Evolutionary conservation across 441 rosid species (phyloP).

Genomic region (Adansonia rubrostipa): DNA sequence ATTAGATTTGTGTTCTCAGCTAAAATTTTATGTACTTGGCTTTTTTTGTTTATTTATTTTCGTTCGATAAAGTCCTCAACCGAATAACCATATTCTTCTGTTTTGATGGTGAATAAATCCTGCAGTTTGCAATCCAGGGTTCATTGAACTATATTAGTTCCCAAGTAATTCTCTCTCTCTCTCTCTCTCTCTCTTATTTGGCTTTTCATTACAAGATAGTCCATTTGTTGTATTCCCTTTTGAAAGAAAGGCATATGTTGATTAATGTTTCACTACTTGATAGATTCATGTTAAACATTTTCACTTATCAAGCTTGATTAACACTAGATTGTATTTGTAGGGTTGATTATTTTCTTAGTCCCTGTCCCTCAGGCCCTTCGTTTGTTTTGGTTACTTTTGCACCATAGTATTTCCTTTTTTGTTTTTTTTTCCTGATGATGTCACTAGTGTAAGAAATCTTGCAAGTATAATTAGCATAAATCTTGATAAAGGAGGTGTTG

Average conservation of each 20-base stretch:
- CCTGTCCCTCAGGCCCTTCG: neutral
- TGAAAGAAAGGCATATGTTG: neutral
- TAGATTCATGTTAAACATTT: neutral
- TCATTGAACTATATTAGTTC: slow-evolving; percentile 54
- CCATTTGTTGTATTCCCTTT: neutral
- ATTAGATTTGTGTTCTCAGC: slow-evolving; percentile 11
- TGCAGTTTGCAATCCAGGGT: slow-evolving; percentile 56
- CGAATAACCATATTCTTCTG: slow-evolving; percentile 26
- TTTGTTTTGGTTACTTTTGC: neutral
- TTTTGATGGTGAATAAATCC: slow-evolving; percentile 35
- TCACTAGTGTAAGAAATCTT: neutral
- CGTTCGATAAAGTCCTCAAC: slow-evolving; percentile 10
- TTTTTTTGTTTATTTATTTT: neutral
- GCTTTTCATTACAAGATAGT: neutral
- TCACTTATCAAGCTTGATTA: slow-evolving; percentile 1
- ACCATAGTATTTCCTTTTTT: neutral
- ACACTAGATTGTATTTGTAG: neutral
- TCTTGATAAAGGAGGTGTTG: neutral
- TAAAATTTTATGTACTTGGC: neutral
- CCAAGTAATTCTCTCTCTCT: slow-evolving; percentile 46
- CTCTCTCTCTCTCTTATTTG: neutral
- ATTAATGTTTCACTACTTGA: neutral
- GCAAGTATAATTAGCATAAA: neutral
- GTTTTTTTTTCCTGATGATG: neutral
- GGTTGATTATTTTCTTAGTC: neutral